These are phyloP conservation scores for Drechslerella coelobrocha DNA, from an alignment of 2,329 filamentous ascomycete genomes.

Conservation along the genomic window DNA sequence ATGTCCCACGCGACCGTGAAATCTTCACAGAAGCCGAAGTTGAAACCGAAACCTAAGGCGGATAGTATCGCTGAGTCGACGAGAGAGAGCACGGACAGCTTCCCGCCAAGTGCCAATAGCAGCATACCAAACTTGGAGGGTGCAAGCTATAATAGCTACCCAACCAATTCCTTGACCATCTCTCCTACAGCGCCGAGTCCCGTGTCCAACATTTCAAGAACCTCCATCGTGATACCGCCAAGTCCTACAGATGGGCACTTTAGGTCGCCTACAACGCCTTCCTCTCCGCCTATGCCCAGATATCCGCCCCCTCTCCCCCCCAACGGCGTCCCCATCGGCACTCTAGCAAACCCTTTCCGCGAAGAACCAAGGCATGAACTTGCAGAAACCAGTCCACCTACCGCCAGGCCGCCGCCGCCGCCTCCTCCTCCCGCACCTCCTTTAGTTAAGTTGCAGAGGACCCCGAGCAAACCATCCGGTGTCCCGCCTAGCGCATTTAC, in stretches of 20 bases:
- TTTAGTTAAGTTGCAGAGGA: conserved; percentile 23
- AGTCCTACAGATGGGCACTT: conserved; percentile 18
- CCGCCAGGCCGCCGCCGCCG: conserved; percentile 21
- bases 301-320: conserved; percentile 23
- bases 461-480: conserved; percentile 11
- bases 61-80: conserved; percentile 11
- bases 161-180: too few species aligned
- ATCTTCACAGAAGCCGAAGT: not conserved
- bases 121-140: not conserved
- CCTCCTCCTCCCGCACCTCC: conserved; percentile 11
- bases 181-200: too few species aligned
- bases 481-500: conserved; percentile 33
- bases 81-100: conserved; percentile 16
- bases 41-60: not conserved
- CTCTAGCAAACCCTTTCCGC: conserved; percentile 37
- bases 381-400: conserved; percentile 8
- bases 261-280: conserved; percentile 16
- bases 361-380: conserved; percentile 20
- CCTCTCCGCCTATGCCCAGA: conserved; percentile 12
- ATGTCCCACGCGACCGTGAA: conserved; percentile 27
- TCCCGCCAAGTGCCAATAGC: conserved; percentile 13
- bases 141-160: too few species aligned
- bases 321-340: conserved; percentile 9
- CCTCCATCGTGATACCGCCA: conserved; percentile 9
- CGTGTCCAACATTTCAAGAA: not conserved